Conservation (phyloP, 805 yeast species). For the Metschnikowia lunata region DNA sequence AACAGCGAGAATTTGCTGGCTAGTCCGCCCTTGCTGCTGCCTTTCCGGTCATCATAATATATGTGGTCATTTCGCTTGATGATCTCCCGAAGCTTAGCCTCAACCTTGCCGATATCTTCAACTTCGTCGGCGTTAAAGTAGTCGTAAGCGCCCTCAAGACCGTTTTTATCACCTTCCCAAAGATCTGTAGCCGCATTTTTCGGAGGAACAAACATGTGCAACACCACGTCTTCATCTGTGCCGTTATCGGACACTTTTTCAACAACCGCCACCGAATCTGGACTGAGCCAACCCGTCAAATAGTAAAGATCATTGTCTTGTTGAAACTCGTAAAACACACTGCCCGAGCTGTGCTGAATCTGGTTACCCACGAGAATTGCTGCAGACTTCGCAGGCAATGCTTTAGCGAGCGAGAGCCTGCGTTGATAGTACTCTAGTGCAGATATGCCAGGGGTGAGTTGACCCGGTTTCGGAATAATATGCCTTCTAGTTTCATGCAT, state of each 20-base stretch:
- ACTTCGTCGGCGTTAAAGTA: slow-evolving; percentile 85
- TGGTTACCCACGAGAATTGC: slow-evolving; percentile 73
- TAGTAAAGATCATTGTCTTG: slow-evolving; percentile 88
- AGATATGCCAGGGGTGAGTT: slow-evolving; percentile 82
- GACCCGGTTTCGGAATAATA: slow-evolving; percentile 65
- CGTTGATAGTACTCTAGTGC: slow-evolving; percentile 79
- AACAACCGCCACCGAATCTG: slow-evolving; percentile 65
- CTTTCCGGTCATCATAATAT: slow-evolving; percentile 47
- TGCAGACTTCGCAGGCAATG: slow-evolving; percentile 58
- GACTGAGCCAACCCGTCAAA: slow-evolving; percentile 90
- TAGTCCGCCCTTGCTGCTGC: slow-evolving; percentile 1
- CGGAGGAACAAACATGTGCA: slow-evolving; percentile 84
- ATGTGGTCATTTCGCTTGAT: slow-evolving; percentile 47
- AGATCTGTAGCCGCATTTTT: slow-evolving; percentile 72
- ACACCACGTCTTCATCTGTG: slow-evolving; percentile 45
- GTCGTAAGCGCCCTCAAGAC: slow-evolving; percentile 74
- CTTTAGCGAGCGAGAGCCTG: slow-evolving; percentile 52
- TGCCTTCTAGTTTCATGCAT: slow-evolving; percentile 78
- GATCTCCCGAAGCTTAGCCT: slow-evolving; percentile 42
- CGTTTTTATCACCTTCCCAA: slow-evolving; percentile 96
- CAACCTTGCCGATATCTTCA: slow-evolving; percentile 44
- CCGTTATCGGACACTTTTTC: slow-evolving; percentile 55
- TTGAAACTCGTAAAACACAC: slow-evolving; percentile 88
- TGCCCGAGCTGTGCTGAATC: slow-evolving; percentile 78
- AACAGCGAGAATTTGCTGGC: slow-evolving; percentile 15